A percentile compares a stretch with the other conserved stretches of the same genome.
These are phyloP conservation scores for Halteria grandinella DNA, from an alignment of 73 alveolate genomes.

Conservation along the genomic window DNA sequence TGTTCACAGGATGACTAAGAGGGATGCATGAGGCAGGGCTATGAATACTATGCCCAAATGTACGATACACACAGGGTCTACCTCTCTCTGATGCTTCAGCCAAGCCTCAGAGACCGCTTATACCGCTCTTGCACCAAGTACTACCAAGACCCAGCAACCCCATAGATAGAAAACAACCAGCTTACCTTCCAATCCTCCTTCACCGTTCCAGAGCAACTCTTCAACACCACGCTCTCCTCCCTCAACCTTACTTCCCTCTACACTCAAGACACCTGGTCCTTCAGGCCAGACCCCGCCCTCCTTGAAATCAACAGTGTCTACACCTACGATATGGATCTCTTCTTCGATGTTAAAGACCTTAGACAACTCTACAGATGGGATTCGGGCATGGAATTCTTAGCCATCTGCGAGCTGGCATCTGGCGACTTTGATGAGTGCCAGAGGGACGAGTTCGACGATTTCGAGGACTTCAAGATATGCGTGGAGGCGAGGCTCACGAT, in stretches of 20 bases:
- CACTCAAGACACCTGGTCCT: conserved; percentile 2
- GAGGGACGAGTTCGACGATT: conserved; percentile 1
- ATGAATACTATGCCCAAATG: conserved; percentile 8
- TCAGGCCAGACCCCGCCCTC: not conserved
- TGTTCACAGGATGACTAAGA: not conserved
- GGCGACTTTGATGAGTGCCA: conserved; percentile 44
- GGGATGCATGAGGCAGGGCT: not conserved
- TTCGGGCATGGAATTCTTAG: conserved; percentile 29
- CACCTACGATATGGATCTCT: conserved; percentile 42
- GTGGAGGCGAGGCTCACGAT: conserved; percentile 28
- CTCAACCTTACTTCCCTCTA: not conserved
- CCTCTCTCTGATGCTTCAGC: not conserved
- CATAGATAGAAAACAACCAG: no score
- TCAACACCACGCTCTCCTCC: not conserved
- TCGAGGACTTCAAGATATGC: conserved; percentile 39
- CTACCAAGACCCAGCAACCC: not conserved
- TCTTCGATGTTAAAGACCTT: conserved; percentile 21
- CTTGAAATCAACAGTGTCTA: conserved; percentile 5
- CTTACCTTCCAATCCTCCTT: no score
- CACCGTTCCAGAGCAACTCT: not conserved
- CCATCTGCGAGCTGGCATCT: conserved; percentile 42
- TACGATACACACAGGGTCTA: conserved; percentile 17
- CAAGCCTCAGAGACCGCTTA: not conserved
- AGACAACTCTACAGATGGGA: conserved; percentile 43
- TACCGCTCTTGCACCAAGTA: not conserved